Conservation (phyloP, 169 alveolate species). For the Eimeria praecox region DNA sequence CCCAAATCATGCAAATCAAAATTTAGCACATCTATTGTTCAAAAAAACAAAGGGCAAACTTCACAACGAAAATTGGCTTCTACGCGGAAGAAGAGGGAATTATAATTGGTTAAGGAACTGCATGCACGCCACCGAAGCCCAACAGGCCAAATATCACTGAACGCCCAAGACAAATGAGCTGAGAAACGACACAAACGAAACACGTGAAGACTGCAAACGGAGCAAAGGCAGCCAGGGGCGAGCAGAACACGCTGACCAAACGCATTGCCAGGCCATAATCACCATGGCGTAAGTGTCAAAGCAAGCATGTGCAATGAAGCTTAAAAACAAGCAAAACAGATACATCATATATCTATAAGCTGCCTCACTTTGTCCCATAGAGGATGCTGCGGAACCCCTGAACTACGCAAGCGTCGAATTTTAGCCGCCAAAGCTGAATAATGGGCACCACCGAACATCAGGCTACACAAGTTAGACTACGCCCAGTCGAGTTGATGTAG, state of each 20-base stretch:
- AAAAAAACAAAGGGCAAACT: neutral
- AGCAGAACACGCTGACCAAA: neutral
- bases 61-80: neutral
- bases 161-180: neutral
- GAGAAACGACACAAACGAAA: neutral
- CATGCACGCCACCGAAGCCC: neutral
- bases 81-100: neutral
- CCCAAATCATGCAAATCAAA: neutral
- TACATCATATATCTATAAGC: neutral
- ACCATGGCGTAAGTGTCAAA: neutral
- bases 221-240: neutral
- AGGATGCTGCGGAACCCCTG: constrained; percentile 76
- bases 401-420: constrained; percentile 40
- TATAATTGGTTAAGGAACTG: neutral
- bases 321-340: neutral
- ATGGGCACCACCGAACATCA: neutral
- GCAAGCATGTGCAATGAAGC: neutral
- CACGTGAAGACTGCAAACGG: neutral
- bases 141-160: neutral
- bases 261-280: neutral
- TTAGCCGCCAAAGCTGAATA: constrained; percentile 69
- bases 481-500: neutral
- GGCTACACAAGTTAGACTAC: neutral
- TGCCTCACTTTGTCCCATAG: constrained; percentile 78
- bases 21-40: no score